These are phyloP conservation scores for Colletotrichum theobromicola DNA, from an alignment of 2,329 filamentous ascomycete genomes.

Conservation along the genomic window DNA sequence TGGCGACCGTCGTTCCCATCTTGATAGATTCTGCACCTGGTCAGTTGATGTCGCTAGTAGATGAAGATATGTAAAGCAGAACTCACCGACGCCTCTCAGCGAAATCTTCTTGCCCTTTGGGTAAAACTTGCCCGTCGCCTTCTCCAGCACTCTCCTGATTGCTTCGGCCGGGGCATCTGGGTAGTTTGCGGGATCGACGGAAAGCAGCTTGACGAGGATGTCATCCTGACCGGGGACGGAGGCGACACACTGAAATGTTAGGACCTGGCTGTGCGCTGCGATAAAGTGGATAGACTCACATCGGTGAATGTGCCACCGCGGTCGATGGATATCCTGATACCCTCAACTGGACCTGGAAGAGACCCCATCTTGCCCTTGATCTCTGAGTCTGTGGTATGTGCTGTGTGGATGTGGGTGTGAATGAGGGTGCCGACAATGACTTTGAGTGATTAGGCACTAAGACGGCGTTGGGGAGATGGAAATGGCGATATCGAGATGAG, in stretches of 20 bases:
- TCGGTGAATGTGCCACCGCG: conserved; percentile 68
- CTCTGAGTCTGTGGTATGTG: neutral
- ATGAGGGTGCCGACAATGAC: neutral
- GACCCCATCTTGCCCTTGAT: conserved; percentile 2
- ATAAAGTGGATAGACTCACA: conserved; percentile 54
- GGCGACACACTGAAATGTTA: neutral
- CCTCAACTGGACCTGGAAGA: conserved; percentile 11
- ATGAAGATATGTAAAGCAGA: rapidly evolving
- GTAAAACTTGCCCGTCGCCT: conserved; percentile 34
- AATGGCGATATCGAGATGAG: neutral
- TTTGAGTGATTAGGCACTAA: neutral
- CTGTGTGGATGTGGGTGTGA: neutral
- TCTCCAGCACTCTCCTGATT: conserved; percentile 57
- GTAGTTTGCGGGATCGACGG: conserved; percentile 75
- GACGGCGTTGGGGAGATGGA: neutral
- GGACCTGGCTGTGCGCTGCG: neutral
- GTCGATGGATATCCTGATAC: conserved; percentile 28
- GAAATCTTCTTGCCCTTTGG: conserved; percentile 29
- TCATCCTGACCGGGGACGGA: conserved; percentile 50
- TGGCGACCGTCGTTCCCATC: conserved; percentile 81
- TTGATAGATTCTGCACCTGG: conserved; percentile 64
- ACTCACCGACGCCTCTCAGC: conserved; percentile 28
- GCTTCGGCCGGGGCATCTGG: conserved; percentile 76
- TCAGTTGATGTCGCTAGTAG: neutral
- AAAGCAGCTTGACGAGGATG: conserved; percentile 74